Percentiles rank a stretch among this genome's conserved stretches.
Evolutionary conservation across 2,329 filamentous ascomycete genomes (phyloP).

Genomic region (Penicillium freii): DNA sequence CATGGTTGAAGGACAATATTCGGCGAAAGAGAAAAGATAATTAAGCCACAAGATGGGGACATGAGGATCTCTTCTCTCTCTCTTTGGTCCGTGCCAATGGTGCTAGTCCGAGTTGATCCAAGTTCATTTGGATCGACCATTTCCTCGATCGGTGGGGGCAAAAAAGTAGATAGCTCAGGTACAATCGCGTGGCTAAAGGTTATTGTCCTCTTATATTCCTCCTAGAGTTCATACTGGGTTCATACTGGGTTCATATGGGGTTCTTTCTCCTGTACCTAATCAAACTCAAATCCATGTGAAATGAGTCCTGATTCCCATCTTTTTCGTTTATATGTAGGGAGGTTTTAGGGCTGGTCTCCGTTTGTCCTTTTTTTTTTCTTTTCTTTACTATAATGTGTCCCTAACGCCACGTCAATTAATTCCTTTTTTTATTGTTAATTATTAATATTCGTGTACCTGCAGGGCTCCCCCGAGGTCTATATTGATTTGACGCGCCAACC

Average conservation of each 20-base stretch:
- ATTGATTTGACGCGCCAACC: neutral
- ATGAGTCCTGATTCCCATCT: neutral
- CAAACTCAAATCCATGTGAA: conserved; percentile 16
- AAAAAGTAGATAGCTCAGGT: conserved; percentile 9
- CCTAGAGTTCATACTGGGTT: neutral
- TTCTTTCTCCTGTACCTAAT: conserved; percentile 3
- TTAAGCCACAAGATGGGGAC: conserved; percentile 3
- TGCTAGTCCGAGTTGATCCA: conserved; percentile 13
- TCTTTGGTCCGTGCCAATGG: conserved; percentile 9
- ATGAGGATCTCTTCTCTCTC: conserved; percentile 2
- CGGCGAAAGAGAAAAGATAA: conserved; percentile 3
- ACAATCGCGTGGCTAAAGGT: conserved; percentile 16
- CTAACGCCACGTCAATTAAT: conserved; percentile 6
- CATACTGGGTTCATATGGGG: too few species aligned
- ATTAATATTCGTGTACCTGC: neutral
- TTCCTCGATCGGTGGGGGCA: conserved; percentile 21
- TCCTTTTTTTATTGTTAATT: neutral
- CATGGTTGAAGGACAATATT: conserved; percentile 4
- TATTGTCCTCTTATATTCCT: conserved; percentile 5
- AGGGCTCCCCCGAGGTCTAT: neutral
- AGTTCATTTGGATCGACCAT: conserved; percentile 20
- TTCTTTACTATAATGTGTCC: conserved; percentile 4
- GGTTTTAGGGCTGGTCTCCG: conserved; percentile 7
- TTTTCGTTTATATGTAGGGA: conserved; percentile 18
- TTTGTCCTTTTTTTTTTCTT: neutral